Percentiles rank a stretch among this genome's conserved stretches.
phyloP scores from a whole-genome alignment of 2,329 filamentous ascomycete genomes.

The Pyrenochaeta sp. region DNA sequence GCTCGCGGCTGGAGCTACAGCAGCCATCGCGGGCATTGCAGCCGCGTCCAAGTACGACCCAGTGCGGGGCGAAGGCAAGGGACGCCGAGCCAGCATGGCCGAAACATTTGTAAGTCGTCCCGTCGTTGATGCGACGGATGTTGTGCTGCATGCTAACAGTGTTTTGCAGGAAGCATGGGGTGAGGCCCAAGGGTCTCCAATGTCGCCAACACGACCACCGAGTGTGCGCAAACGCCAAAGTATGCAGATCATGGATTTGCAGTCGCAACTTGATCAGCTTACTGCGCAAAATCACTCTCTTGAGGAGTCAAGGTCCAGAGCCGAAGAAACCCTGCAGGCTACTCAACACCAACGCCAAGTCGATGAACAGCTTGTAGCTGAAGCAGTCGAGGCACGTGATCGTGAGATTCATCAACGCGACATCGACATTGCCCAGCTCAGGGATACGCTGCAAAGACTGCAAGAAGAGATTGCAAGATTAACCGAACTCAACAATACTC shows the following conservation, averaged over 20 bases:
- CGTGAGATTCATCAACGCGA: constrained; percentile 81
- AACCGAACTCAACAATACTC: constrained; percentile 80
- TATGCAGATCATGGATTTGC: constrained; percentile 92
- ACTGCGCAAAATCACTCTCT: constrained; percentile 84
- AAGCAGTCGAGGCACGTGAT: constrained; percentile 69
- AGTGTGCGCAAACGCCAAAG: constrained; percentile 97
- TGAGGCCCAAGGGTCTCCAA: constrained; percentile 86
- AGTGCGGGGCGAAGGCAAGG: constrained; percentile 86
- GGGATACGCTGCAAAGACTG: constrained; percentile 78
- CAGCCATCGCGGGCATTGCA: constrained; percentile 53
- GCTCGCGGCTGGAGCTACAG: constrained; percentile 44
- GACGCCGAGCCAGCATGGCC: constrained; percentile 80
- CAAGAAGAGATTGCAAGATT: constrained; percentile 83
- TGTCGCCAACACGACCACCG: constrained; percentile 90
- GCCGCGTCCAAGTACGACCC: constrained; percentile 71
- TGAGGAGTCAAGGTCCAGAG: constrained; percentile 72
- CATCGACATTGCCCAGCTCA: constrained; percentile 83
- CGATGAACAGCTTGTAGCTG: constrained; percentile 56
- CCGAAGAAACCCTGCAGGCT: constrained; percentile 70
- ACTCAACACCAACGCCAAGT: constrained; percentile 62
- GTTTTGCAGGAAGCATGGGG: constrained; percentile 83
- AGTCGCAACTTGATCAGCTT: constrained; percentile 83
- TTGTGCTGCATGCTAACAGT: constrained; percentile 30
- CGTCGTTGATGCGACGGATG: constrained; percentile 8
- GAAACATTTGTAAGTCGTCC: constrained; percentile 85